Evolutionary conservation across 2,329 filamentous ascomycete species (phyloP), one percentile per base, ranked within the genome.

Genomic region (Zasmidium angulare): DNA sequence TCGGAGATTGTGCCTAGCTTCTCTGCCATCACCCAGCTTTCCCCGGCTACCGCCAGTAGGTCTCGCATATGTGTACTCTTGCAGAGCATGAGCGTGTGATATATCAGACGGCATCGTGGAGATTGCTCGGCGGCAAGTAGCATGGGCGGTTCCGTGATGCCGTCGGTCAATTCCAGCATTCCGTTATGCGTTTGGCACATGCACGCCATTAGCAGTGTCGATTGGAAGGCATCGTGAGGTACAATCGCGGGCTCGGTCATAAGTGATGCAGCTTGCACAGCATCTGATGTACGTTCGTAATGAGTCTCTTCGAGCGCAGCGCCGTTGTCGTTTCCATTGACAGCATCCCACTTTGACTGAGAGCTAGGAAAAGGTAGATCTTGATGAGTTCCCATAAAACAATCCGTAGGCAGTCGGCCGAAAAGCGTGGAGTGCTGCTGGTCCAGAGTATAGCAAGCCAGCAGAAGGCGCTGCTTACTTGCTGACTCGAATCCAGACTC

Each of bases 11-110:
- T 66, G 14, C 69, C 69, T n/a, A 79, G 66, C 52, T 79, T 78
- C 58, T 78, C 75, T 0, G 70, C 74, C n/a, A 80, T 66, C 9
- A 79, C 70, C 78, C 78, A 81, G 17, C 75, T 74, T 53, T 80
- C 77, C 36, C 78, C 77, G 2, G 75, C 72, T 0, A 79, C 72
- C 26, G 77, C 77, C 14, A 81, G 66, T 3, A 81, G 66, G 1
- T 76, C 72, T 20, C 76, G 75, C 3, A 79, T 63, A 0, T 77
- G 78, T 2, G 71, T 73, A 9, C 73, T 62, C 46, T 72, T 74
- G 19, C 74, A 68, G 1, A 79, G 71, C 58, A 75, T 75, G 17
- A 72, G 66, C 2, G 73, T 73, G 19, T 75, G 69, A 21, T 76
- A 72, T 11, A 63, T 57, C 46, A 71, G 46, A 12, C 48, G 52